Base-by-base conservation (phyloP, 1,284 basidiomycete species). In the Irpex sp. region DNA sequence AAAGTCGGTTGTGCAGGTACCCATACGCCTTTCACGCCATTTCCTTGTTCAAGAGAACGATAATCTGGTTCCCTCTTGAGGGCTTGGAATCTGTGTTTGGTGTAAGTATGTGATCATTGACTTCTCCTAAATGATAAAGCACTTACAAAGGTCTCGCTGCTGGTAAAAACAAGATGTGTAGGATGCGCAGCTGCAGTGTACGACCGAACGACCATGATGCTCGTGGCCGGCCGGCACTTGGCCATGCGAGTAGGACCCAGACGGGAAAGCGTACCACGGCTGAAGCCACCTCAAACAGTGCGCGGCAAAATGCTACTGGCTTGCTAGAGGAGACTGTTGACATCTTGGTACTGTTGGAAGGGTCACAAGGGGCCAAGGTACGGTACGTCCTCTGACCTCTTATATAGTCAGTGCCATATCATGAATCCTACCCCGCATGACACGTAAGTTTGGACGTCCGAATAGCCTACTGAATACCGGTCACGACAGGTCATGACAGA, bases 1-100 rank as follows among this genome's bases (percentile, higher is more conserved):
- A 83, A 72, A 16, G 72, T 58, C 4, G 80, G 75, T 8, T 72
- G 74, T 4, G 78, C 75, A 4, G 79, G 73, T 28, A 86, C 75
- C 83, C 83, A 86, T 10, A 85, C 73, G 33, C 53, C 59, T n/a
- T 60, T 56, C 12, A 56, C 37, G 37, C n/a, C 37, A 23, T 28
- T 16, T 10, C 33, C 42, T 7, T 9, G 33, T 23, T 42, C 47
- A n/a, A 60, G 42, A 37, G 42, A 53, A 36, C 53, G 54, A 39
- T 60, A 47, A 21, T 60, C 42, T 14, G 59, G 59, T 14, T 56
- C 21, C 9, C 19, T 21, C 19, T 45, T 8, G 37, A 18, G 21
- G 18, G 35, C n/a, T 14, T 28, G 9, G 12, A 45, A 45, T 0
- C 18, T 14, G 14, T 8, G 3, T 12, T 14, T 12, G 2, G n/a